These are phyloP conservation scores for Cercospora sesami DNA, from an alignment of 2,329 filamentous ascomycete species.

Conservation along the genomic window DNA sequence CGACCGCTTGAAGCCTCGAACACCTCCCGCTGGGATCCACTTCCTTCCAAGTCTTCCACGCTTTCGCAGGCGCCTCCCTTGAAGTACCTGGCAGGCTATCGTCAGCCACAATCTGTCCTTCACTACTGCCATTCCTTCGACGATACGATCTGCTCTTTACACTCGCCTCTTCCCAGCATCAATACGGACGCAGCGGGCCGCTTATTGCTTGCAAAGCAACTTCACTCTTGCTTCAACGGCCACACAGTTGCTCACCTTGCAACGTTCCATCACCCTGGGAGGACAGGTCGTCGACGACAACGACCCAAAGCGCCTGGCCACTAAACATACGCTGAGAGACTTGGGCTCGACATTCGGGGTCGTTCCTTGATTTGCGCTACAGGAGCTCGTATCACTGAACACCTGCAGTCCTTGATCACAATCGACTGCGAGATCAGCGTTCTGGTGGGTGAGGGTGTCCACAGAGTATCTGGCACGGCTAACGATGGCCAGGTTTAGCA, in stretches of 20 bases:
- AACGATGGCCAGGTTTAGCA: not conserved
- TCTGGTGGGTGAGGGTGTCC: not conserved
- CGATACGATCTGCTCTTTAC: slow-evolving; percentile 4
- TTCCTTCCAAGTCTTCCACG: slow-evolving; percentile 15
- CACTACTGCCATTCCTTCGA: not conserved
- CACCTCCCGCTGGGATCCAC: slow-evolving; percentile 22
- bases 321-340: not conserved
- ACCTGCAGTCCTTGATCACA: not conserved
- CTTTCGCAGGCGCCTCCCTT: slow-evolving; percentile 12
- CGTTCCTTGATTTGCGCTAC: not conserved
- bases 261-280: not conserved
- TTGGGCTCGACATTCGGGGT: not conserved
- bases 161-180: not conserved
- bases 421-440: not conserved
- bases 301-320: not conserved
- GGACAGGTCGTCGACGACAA: not conserved
- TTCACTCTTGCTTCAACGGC: not conserved
- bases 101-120: slow-evolving; percentile 18
- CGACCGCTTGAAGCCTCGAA: slow-evolving; percentile 25
- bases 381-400: not conserved
- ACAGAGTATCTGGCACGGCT: not conserved
- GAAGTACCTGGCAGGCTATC: slow-evolving; percentile 21
- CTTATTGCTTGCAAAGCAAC: not conserved
- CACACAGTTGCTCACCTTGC: not conserved
- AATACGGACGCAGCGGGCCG: slow-evolving; percentile 9